These are phyloP conservation scores for Fragosphaeria purpurea DNA, from an alignment of 2,329 filamentous ascomycete genomes.

Conservation along the genomic window DNA sequence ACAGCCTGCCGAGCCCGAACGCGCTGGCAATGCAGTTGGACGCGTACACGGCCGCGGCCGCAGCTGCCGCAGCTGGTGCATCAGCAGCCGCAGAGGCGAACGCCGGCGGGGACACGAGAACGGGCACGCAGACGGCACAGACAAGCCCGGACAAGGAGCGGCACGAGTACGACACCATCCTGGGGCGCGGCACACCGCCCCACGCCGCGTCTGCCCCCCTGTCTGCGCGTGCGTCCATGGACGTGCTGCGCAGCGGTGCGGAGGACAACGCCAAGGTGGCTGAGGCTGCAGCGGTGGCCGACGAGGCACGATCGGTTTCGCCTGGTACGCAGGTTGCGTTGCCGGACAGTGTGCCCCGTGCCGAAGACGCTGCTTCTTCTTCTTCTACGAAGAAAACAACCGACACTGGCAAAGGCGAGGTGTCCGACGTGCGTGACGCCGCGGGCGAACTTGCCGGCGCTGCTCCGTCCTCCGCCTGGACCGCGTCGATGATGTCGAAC, in stretches of 20 bases:
- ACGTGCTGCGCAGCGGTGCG: not conserved
- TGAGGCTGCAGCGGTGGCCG: too few species aligned
- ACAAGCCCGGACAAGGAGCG: constrained; percentile 1
- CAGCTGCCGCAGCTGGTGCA: not conserved
- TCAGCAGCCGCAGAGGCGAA: not conserved
- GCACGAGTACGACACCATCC: not conserved
- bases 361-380: too few species aligned
- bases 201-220: not conserved
- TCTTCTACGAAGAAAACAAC: too few species aligned
- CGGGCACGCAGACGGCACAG: not conserved
- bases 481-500: not conserved
- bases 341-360: too few species aligned
- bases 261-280: too few species aligned
- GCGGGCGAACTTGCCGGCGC: not conserved
- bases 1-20: constrained; percentile 12
- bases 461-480: not conserved
- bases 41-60: constrained; percentile 2
- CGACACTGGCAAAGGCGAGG: too few species aligned
- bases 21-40: constrained; percentile 7
- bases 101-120: not conserved
- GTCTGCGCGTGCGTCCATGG: not conserved
- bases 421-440: not conserved
- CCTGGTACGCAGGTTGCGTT: too few species aligned
- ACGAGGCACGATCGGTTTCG: too few species aligned
- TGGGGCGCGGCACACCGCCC: not conserved